A percentile compares a stretch with the other conserved stretches of the same genome.
Conservation (phyloP, 2,329 filamentous ascomycete species). For the Penicillium thymicola region DNA sequence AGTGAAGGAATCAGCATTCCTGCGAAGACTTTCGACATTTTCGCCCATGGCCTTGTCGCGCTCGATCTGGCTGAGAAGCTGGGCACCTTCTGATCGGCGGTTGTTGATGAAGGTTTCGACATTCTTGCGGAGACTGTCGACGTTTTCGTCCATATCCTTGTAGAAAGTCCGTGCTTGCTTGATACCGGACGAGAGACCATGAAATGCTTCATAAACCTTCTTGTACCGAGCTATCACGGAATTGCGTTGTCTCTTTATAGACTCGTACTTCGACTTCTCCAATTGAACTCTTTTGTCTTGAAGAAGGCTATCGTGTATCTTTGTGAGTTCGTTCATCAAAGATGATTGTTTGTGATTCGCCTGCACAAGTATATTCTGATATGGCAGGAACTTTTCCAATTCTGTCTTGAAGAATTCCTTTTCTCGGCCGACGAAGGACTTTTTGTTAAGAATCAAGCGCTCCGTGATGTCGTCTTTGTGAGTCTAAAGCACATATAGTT, state of each 20-base stretch:
- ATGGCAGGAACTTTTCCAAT: constrained; percentile 92
- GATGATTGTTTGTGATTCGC: constrained; percentile 94
- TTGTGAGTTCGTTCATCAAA: constrained; percentile 90
- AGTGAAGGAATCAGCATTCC: constrained; percentile 96
- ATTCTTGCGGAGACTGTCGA: constrained; percentile 88
- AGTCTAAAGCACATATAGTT: constrained; percentile 54
- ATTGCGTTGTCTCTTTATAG: constrained; percentile 76
- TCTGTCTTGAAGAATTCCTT: constrained; percentile 90
- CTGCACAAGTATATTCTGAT: constrained; percentile 86
- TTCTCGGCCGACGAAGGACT: constrained; percentile 89
- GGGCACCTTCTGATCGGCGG: constrained; percentile 81
- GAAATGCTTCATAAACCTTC: constrained; percentile 86
- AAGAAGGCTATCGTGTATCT: constrained; percentile 78
- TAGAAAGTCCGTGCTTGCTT: constrained; percentile 91
- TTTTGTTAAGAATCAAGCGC: constrained; percentile 96
- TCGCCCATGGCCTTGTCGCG: constrained; percentile 81
- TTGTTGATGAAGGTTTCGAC: constrained; percentile 98
- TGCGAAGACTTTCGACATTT: constrained; percentile 83
- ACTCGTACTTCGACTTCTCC: constrained; percentile 93
- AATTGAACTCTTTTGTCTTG: constrained; percentile 91
- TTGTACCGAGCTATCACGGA: constrained; percentile 83
- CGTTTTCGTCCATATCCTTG: constrained; percentile 90
- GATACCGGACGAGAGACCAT: constrained; percentile 82
- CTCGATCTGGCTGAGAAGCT: constrained; percentile 85
- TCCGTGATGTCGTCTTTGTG: constrained; percentile 97